A percentile compares a stretch with the other conserved stretches of the same genome.
phyloP scores from a whole-genome alignment of 257 asterid species.

The Ophiorrhiza pumila region DNA sequence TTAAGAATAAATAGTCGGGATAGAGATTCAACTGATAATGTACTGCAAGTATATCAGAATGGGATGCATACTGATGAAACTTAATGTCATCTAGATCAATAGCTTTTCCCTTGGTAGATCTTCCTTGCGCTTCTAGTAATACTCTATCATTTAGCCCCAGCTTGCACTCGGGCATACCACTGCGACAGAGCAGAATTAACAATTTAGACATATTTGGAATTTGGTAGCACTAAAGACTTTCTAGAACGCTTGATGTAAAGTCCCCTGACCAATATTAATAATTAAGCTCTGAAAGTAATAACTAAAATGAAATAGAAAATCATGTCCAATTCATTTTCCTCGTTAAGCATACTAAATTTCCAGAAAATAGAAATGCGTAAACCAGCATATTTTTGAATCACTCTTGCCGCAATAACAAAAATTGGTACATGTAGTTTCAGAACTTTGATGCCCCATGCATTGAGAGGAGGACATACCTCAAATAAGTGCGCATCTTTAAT shows the following conservation, averaged over 20 bases:
- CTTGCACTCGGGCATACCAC: constrained; percentile 99
- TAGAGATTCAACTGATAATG: background rate
- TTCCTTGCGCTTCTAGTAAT: constrained; percentile 95
- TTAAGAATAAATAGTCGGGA: constrained; percentile 10
- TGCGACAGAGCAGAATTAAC: constrained; percentile 38
- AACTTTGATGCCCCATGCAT: background rate
- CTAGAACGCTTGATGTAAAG: background rate
- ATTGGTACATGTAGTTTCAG: background rate
- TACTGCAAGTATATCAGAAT: background rate
- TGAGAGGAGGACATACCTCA: constrained; percentile 60
- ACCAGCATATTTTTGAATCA: background rate
- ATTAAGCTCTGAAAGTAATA: background rate
- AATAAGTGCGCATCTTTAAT: constrained; percentile 92
- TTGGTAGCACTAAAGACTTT: background rate
- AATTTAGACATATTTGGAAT: background rate
- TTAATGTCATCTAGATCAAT: constrained; percentile 98
- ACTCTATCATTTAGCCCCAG: constrained; percentile 98
- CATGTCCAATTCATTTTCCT: background rate
- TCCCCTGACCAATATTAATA: background rate
- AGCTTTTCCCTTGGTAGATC: constrained; percentile 92
- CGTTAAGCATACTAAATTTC: background rate
- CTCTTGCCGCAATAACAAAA: background rate
- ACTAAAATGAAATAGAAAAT: background rate
- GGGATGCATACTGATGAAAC: constrained; percentile 85
- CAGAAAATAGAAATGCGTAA: background rate